Percentiles rank a stretch among this genome's conserved stretches.
Conservation (phyloP, 345 rosid species). For the Pistacia atlantica region DNA sequence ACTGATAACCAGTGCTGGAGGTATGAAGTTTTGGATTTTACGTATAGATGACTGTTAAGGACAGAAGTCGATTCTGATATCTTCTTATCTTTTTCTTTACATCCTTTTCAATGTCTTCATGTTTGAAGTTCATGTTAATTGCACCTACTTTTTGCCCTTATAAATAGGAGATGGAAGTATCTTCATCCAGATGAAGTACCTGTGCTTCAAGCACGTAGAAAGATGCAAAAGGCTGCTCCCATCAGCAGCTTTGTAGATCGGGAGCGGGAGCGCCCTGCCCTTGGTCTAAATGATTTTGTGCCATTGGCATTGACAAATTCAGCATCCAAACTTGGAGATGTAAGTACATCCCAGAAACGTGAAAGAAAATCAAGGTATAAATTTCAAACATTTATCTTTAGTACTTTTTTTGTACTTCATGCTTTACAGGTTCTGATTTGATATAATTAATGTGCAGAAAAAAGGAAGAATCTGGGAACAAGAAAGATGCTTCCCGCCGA, state of each 20-base stretch:
- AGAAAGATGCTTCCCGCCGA: conserved; percentile 18
- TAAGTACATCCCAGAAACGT: conserved; percentile 31
- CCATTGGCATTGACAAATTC: conserved; percentile 32
- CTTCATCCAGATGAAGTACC: conserved; percentile 69
- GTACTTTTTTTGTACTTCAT: neutral
- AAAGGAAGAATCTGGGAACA: conserved; percentile 27
- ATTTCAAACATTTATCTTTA: neutral
- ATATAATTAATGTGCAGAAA: conserved; percentile 28
- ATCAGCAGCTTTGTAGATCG: conserved; percentile 87
- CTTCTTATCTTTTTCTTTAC: too few species aligned
- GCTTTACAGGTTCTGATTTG: conserved; percentile 18
- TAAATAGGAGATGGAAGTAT: conserved; percentile 77
- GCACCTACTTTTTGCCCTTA: neutral
- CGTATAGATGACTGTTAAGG: neutral
- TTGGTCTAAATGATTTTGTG: conserved; percentile 56
- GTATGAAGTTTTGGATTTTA: conserved; percentile 33
- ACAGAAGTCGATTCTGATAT: neutral
- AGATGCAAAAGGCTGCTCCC: conserved; percentile 46
- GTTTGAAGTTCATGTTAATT: conserved; percentile 5
- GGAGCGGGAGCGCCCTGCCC: conserved; percentile 78
- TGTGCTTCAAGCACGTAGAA: conserved; percentile 60
- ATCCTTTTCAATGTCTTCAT: neutral
- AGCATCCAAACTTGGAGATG: conserved; percentile 33
- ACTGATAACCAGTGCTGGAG: conserved; percentile 88
- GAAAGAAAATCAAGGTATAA: conserved; percentile 56